Evolutionary conservation across 2,329 filamentous ascomycete species (phyloP).

Genomic region (Nectriaceae sp.): DNA sequence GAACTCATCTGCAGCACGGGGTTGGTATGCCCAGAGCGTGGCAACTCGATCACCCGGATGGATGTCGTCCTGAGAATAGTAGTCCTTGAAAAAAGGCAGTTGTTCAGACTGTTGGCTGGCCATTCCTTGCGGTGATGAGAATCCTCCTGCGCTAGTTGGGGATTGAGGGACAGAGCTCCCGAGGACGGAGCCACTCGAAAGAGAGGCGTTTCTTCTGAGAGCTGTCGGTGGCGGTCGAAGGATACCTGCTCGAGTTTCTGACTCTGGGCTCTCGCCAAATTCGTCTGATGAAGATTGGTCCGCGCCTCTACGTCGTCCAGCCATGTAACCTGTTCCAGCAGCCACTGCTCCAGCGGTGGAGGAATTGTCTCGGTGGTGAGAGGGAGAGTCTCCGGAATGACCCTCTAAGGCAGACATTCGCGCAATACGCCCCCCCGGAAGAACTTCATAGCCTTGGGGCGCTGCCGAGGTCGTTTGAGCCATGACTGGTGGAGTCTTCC

Average conservation of each 20-base stretch:
- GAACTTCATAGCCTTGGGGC: conserved; percentile 66
- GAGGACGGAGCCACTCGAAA: conserved; percentile 81
- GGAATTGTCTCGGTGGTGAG: conserved; percentile 48
- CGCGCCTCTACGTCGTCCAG: conserved; percentile 45
- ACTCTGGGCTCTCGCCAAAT: conserved; percentile 71
- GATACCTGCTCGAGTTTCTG: conserved; percentile 58
- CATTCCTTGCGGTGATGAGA: conserved; percentile 82
- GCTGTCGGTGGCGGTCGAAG: conserved; percentile 59
- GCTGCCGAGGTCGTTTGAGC: conserved; percentile 37
- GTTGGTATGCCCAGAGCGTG: conserved; percentile 95
- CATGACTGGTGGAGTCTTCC: conserved; percentile 44
- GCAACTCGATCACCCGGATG: conserved; percentile 88
- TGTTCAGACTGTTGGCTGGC: conserved; percentile 94
- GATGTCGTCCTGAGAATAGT: conserved; percentile 97
- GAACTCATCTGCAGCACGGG: conserved; percentile 91
- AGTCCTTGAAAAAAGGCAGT: conserved; percentile 95
- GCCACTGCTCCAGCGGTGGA: conserved; percentile 39
- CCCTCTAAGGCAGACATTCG: conserved; percentile 94
- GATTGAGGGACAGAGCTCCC: conserved; percentile 72
- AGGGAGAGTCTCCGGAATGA: conserved; percentile 63
- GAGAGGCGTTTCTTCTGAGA: conserved; percentile 77
- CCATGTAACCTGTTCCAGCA: conserved; percentile 51
- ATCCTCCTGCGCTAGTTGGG: conserved; percentile 69
- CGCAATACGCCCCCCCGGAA: conserved; percentile 87
- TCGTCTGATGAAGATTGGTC: conserved; percentile 72